Evolutionary conservation across 257 asterid genomes (phyloP).

Genomic region (Rauvolfia tetraphylla): DNA sequence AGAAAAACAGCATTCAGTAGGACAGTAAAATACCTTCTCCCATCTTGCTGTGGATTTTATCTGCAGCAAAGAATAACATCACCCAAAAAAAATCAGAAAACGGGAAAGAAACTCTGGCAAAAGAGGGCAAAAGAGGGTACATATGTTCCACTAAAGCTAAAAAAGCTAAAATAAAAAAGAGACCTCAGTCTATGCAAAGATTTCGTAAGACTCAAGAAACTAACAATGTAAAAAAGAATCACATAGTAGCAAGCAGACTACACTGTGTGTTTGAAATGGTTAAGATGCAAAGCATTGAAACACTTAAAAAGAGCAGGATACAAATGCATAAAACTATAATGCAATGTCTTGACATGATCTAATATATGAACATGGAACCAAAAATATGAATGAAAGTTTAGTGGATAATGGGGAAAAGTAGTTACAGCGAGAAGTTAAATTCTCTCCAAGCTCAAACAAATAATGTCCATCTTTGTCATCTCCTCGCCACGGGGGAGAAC

Average conservation of each 20-base stretch:
- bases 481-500: slow-evolving; percentile 87
- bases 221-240: not conserved
- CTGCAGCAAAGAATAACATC: slow-evolving; percentile 33
- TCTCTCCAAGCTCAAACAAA: slow-evolving; percentile 92
- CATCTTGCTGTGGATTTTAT: slow-evolving; percentile 86
- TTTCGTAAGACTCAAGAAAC: not conserved
- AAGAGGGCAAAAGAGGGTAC: too few relatives aligned
- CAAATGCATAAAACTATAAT: not conserved
- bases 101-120: too few relatives aligned
- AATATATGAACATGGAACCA: not conserved
- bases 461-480: slow-evolving; percentile 99
- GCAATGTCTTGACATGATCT: too few relatives aligned
- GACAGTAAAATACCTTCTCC: slow-evolving; percentile 53
- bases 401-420: slow-evolving; percentile 32
- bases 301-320: not conserved
- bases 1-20: too few relatives aligned
- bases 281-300: not conserved
- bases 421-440: slow-evolving; percentile 96
- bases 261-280: too few relatives aligned
- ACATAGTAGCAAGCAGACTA: not conserved
- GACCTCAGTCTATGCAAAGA: too few relatives aligned
- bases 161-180: too few relatives aligned
- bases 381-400: slow-evolving; percentile 13
- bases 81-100: too few relatives aligned
- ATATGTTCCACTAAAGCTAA: not conserved